phyloP scores from a whole-genome alignment of 768 basidiomycete species.

The Hygrocybe coccinea region DNA sequence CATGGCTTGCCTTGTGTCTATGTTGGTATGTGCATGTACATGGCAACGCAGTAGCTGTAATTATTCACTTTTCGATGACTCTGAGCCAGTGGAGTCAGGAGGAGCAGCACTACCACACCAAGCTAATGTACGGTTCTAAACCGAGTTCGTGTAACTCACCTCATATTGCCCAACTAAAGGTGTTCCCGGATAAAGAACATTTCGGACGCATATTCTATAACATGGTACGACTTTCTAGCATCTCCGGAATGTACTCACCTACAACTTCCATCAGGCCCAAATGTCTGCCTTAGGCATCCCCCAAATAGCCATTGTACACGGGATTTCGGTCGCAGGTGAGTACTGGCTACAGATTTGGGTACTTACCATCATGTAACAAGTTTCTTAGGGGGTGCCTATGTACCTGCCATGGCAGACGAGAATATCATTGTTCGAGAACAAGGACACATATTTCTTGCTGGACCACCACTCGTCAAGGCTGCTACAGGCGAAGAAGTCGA shows the following conservation, averaged over 20 bases:
- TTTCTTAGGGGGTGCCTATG: constrained; percentile 75
- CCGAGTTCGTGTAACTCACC: no score
- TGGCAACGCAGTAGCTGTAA: constrained; percentile 2
- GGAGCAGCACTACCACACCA: constrained; percentile 91
- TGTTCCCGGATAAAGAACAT: constrained; percentile 89
- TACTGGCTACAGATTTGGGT: neutral
- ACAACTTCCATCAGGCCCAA: constrained; percentile 55
- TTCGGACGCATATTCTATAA: constrained; percentile 98
- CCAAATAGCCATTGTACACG: constrained; percentile 90
- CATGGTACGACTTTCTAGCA: constrained; percentile 52
- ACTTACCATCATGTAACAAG: constrained; percentile 4
- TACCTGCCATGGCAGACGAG: constrained; percentile 95
- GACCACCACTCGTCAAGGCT: constrained; percentile 90
- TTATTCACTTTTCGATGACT: neutral
- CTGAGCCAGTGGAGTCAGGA: constrained; percentile 75
- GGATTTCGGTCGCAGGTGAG: constrained; percentile 84
- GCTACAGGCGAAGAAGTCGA: constrained; percentile 92
- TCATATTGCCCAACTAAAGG: neutral
- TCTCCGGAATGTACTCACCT: neutral
- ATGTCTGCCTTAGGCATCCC: constrained; percentile 90
- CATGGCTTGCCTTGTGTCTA: constrained; percentile 89
- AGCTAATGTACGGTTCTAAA: constrained; percentile 59
- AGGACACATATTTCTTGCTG: constrained; percentile 90
- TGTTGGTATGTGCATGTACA: constrained; percentile 53
- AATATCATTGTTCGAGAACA: constrained; percentile 88